Base-by-base conservation (phyloP, 108 stramenopile genomes). In the Nitzschia palea region DNA sequence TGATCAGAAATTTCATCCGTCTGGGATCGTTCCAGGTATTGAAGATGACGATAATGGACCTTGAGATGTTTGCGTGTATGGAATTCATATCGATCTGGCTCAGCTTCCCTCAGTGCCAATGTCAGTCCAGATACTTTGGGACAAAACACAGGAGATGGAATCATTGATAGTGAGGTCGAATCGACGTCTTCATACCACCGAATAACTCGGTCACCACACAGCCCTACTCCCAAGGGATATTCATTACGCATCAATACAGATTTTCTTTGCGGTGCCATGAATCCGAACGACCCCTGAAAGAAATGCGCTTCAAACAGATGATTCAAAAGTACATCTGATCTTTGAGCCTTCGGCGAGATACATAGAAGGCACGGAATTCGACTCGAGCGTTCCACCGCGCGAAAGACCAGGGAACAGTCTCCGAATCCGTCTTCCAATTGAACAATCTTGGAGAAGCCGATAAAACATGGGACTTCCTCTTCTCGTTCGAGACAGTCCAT, bases 371-470 rank as follows among this genome's bases (percentile, higher is more conserved):
- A 59, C 30, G 4, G 15, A 2, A 3, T 3, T 15, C 35, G n/a
- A 5, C n/a, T 10, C 12, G 57, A 59, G 4, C 57, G 57, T 37
- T 59, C 57, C 35, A 18, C 28, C 12, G 35, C 33, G 2, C 14
- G 33, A 22, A 20, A 59, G 2, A 9, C 26, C 2, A 18, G 2
- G 2, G 57, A 35, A 9, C 6, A 9, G 35, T 59, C 57, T 8
- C 36, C n/a, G 22, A 31, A 48, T 10, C 15, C 8, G 18, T 10
- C 12, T 4, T 59, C n/a, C 8, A 59, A 9, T 4, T n/a, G 58
- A 3, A 10, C 20, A 6, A 69, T 45, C n/a, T 69, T 55, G 27
- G 22, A 23, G 36, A 72, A 64, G 3, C 71, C 71, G 20, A 72
- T 56, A 30, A 72, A 57, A 31, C 65, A 53, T 33, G 47, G 22